Evolutionary conservation across 805 yeast genomes (phyloP), one percentile per base, ranked within the genome.

Genomic region (Torulaspora delbrueckii): DNA sequence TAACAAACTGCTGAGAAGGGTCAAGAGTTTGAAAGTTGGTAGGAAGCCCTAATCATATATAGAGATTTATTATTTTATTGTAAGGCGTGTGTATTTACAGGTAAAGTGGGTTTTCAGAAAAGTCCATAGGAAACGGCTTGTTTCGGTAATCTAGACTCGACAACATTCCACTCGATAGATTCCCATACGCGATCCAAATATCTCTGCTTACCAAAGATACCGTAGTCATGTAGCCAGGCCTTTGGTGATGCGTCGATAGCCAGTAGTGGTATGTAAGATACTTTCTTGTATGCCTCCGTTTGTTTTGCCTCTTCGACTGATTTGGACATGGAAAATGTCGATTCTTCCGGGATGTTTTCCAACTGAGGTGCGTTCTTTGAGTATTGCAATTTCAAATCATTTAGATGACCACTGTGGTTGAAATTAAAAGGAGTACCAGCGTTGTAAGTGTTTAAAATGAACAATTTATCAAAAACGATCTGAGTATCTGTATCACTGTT

Each of bases 1-100:
- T 5, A 77, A 74, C 45, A 82, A 86, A 4, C 73, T 90, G 51
- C 70, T 90, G 59, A 81, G 84, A 60, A 82, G 97, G 63, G 96
- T 90, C 37, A 87, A 85, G 68, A 86, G 95, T 71, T 76, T 90
- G 69, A 86, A 86, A 66, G 96, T 87, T 34, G 80, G 86, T 7
- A 67, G 75, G 57, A 70, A 59, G 59, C 16, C 48, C 33, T 45
- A 33, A 22, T 19, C 19, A 39, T 28, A 26, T 19, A 43, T 32
- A 43, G 37, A 35, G 16, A 8, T 35, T 37, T 35, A 28, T 35
- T 35, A 34, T 34, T 34, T n/a, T 41, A 25, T 34, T 18, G 37
- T 35, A 25, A 28, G 25, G 30, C 38, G 25, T 19, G 30, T 38
- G 37, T 45, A 45, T 45, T 45, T 45, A 45, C 48, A 45, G 37